Evolutionary conservation across 2,329 filamentous ascomycete species (phyloP).

Genomic region (Cladophialophora immunda): DNA sequence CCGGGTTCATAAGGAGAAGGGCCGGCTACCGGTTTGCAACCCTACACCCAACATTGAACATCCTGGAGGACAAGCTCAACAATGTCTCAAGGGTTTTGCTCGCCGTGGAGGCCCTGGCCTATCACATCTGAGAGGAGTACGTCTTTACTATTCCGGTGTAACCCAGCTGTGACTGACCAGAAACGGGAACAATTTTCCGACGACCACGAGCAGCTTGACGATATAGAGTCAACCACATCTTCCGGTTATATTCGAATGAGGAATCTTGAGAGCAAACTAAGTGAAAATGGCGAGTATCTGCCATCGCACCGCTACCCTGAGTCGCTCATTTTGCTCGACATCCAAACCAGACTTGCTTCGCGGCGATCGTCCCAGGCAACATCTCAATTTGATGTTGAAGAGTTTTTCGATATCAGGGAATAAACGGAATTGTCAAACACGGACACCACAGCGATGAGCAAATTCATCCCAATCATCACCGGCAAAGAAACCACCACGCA

Average conservation of each 20-base stretch:
- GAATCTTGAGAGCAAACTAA: no score
- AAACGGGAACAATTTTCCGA: not conserved
- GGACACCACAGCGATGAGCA: no score
- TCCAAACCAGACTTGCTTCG: not conserved
- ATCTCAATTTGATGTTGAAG: slow-evolving; percentile 30
- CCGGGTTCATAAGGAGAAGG: slow-evolving; percentile 14
- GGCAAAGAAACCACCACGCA: no score
- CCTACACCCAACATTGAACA: not conserved
- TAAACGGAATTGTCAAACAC: no score
- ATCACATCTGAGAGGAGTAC: slow-evolving; percentile 31
- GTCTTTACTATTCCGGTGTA: slow-evolving; percentile 39
- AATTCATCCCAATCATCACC: no score
- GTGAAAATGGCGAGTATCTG: not conserved
- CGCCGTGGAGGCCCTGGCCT: slow-evolving; percentile 28
- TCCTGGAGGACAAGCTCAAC: not conserved
- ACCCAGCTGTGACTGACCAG: slow-evolving; percentile 33
- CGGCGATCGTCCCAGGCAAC: slow-evolving; percentile 29
- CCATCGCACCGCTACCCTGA: slow-evolving; percentile 34
- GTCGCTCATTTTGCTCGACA: slow-evolving; percentile 46
- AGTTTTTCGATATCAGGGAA: not conserved
- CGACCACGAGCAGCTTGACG: not conserved
- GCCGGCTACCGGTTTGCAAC: not conserved
- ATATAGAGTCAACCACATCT: not conserved
- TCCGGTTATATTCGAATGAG: no score
- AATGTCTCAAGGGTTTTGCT: slow-evolving; percentile 27